A percentile compares a stretch with the other conserved stretches of the same genome.
Conservation (phyloP, 2,329 filamentous ascomycete genomes). For the Pseudomassariella vexata region DNA sequence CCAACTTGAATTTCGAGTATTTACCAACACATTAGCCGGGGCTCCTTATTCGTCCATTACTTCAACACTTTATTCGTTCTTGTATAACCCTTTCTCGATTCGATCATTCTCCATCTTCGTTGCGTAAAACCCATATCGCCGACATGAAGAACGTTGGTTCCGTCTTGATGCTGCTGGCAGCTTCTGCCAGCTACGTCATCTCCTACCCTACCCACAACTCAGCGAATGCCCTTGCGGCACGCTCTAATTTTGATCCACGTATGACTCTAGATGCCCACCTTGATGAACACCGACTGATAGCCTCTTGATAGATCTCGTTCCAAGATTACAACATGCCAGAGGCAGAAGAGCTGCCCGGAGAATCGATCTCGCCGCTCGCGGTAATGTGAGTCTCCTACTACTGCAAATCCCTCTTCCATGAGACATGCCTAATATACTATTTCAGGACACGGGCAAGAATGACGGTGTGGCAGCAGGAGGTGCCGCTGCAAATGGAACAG, state of each 20-base stretch:
- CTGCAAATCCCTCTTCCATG: not conserved
- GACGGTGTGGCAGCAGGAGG: not conserved
- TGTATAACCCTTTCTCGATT: not conserved
- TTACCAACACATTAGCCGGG: slow-evolving; percentile 1
- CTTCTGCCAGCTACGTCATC: slow-evolving; percentile 7
- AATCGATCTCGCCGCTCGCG: too few species aligned
- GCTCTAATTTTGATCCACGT: slow-evolving; percentile 2
- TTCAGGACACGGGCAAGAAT: not conserved
- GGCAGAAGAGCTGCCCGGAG: too few species aligned
- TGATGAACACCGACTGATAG: not conserved
- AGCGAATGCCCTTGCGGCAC: slow-evolving; percentile 2
- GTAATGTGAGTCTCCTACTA: too few species aligned
- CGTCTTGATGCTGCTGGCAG: slow-evolving; percentile 9
- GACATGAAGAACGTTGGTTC: slow-evolving; percentile 10
- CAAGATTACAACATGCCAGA: too few species aligned
- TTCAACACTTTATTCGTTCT: slow-evolving; percentile 1
- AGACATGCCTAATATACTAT: not conserved
- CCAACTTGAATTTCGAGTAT: not conserved
- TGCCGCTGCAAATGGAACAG: slow-evolving; percentile 2
- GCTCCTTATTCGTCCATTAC: slow-evolving; percentile 1
- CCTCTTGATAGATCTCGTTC: not conserved
- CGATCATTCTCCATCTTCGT: not conserved
- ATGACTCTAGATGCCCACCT: too few species aligned
- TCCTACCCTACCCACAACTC: slow-evolving; percentile 5
- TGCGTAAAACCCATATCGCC: not conserved